Percentiles rank a stretch among this genome's conserved stretches.
Conservation (phyloP, 164 flowering plant genomes). For the Annona cherimola region DNA sequence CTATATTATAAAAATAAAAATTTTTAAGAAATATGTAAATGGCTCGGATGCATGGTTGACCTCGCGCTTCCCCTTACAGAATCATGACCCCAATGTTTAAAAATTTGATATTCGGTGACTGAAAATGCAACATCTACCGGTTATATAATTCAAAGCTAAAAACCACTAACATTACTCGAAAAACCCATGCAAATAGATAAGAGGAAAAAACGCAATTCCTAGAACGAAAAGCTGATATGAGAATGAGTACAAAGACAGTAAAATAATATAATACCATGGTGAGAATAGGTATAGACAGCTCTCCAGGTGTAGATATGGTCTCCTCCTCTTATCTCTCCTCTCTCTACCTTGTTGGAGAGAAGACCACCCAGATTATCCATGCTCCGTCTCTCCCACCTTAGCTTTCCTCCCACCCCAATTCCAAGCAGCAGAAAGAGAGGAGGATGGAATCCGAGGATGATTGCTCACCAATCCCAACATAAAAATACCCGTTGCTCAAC, state of each 20-base stretch:
- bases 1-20: not conserved
- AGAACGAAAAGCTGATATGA: not conserved
- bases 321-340: slow-evolving; percentile 63
- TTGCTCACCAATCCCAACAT: not conserved
- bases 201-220: not conserved
- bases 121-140: not conserved
- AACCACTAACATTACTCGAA: not conserved
- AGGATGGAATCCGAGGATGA: not conserved
- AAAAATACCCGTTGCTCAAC: not conserved
- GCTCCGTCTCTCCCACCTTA: not conserved
- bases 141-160: not conserved
- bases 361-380: slow-evolving; percentile 52
- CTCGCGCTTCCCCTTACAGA: no score
- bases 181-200: not conserved
- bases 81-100: not conserved
- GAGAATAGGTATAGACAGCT: slow-evolving; percentile 86
- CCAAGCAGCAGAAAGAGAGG: not conserved
- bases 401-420: not conserved
- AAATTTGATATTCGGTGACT: not conserved
- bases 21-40: not conserved
- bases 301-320: slow-evolving; percentile 97
- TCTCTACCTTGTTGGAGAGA: slow-evolving; percentile 72
- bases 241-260: not conserved
- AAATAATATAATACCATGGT: slow-evolving; percentile 55
- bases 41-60: not conserved